phyloP scores from a whole-genome alignment of 176 grass and related monocot species.

The Avena sativa region DNA sequence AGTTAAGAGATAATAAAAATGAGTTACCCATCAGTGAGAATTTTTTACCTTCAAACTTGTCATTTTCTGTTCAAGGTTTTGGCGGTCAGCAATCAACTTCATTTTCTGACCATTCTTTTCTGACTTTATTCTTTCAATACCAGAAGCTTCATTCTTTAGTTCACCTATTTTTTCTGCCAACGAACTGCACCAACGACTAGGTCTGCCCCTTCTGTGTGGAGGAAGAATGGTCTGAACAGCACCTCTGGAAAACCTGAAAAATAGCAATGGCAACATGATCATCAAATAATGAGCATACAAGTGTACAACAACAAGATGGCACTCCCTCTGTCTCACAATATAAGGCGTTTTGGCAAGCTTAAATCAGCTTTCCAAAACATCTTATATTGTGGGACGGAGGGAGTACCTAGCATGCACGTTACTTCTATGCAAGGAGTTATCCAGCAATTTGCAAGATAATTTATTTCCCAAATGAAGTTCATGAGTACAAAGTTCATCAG shows the following conservation, averaged over 20 bases:
- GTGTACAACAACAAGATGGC: background rate
- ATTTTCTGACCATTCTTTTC: slow-evolving; percentile 46
- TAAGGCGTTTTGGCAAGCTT: too few relatives aligned
- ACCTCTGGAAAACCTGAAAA: slow-evolving; percentile 72
- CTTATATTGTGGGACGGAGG: too few relatives aligned
- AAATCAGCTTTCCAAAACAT: too few relatives aligned
- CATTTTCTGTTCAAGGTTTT: slow-evolving; percentile 42
- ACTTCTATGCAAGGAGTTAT: background rate
- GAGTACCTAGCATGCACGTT: background rate
- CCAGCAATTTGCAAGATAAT: background rate
- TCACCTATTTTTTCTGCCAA: slow-evolving; percentile 67
- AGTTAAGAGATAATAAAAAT: slow-evolving; percentile 12
- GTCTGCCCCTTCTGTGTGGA: slow-evolving; percentile 53
- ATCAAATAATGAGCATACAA: background rate
- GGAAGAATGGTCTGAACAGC: slow-evolving; percentile 73
- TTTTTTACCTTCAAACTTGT: slow-evolving; percentile 68
- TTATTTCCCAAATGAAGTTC: slow-evolving; percentile 6
- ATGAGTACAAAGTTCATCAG: background rate
- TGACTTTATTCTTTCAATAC: slow-evolving; percentile 48
- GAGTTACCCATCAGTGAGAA: slow-evolving; percentile 6
- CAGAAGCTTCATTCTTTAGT: slow-evolving; percentile 54
- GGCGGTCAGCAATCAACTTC: slow-evolving; percentile 33
- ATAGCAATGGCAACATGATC: slow-evolving; percentile 33
- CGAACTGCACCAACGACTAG: slow-evolving; percentile 73
- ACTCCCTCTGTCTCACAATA: too few relatives aligned